A percentile compares a stretch with the other conserved stretches of the same genome.
These are phyloP conservation scores for Nakazawaea populi DNA, from an alignment of 805 yeast genomes.

Conservation along the genomic window DNA sequence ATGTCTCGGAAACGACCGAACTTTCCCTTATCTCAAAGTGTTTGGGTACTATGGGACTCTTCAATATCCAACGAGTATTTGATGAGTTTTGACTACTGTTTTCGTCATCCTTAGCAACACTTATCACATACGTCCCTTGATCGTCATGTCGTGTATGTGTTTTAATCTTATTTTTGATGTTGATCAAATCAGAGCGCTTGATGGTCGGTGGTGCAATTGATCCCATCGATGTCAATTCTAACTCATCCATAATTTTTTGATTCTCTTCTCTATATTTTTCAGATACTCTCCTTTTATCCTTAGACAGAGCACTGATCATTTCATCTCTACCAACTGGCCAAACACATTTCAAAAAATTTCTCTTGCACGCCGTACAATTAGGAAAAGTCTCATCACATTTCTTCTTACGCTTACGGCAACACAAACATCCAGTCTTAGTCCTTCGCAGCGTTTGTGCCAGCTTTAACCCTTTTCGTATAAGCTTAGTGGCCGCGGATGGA, in stretches of 20 bases:
- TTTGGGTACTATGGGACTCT: not conserved
- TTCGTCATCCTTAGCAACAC: not conserved
- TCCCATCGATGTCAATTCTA: not conserved
- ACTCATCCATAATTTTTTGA: not conserved
- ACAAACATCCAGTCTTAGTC: constrained; percentile 9
- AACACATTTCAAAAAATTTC: constrained; percentile 23
- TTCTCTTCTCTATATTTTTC: not conserved
- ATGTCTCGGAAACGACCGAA: not conserved
- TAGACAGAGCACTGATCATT: not conserved
- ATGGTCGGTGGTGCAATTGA: not conserved
- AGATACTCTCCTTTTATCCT: not conserved
- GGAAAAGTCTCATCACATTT: constrained; percentile 30
- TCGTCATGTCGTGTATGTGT: not conserved
- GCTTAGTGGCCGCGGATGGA: too few relatives aligned
- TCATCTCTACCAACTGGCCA: constrained; percentile 20
- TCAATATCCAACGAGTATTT: not conserved
- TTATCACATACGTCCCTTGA: not conserved
- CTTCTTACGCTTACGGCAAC: constrained; percentile 27
- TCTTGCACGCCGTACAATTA: constrained; percentile 26
- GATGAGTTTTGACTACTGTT: not conserved
- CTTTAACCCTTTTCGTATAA: too few relatives aligned
- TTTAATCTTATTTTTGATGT: not conserved
- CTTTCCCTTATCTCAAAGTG: not conserved
- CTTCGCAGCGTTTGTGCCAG: not conserved
- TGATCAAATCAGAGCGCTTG: not conserved